phyloP scores from a whole-genome alignment of 2,329 filamentous ascomycete species.

The Beauveria caledonica region DNA sequence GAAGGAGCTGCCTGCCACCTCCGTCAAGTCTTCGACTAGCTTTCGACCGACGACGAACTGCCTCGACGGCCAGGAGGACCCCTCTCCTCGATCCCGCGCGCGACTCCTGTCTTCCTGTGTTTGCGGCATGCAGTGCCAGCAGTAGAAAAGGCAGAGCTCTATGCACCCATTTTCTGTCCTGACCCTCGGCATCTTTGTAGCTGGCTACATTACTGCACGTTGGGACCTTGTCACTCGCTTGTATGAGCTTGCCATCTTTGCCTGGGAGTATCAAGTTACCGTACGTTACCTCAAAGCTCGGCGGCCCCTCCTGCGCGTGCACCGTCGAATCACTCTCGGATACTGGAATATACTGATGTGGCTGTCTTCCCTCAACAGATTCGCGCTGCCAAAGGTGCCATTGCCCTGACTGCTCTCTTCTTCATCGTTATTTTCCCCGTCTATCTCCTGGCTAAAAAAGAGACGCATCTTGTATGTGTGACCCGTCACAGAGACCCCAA shows the following conservation, averaged over 20 bases:
- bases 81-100: conserved; percentile 12
- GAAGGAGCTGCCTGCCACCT: background rate
- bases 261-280: conserved; percentile 97
- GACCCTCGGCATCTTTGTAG: conserved; percentile 96
- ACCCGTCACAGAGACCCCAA: background rate
- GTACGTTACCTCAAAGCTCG: conserved; percentile 42
- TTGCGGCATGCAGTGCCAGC: conserved; percentile 36
- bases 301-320: background rate
- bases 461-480: conserved; percentile 64
- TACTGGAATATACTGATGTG: conserved; percentile 4
- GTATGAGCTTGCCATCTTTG: conserved; percentile 95
- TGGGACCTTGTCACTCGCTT: conserved; percentile 96
- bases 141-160: conserved; percentile 38
- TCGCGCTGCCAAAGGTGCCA: conserved; percentile 78
- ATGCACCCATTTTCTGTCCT: conserved; percentile 98
- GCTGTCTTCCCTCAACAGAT: conserved; percentile 41
- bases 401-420: conserved; percentile 75
- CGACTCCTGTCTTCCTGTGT: conserved; percentile 14
- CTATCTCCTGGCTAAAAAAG: conserved; percentile 70
- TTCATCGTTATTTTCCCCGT: conserved; percentile 77
- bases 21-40: background rate
- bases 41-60: background rate
- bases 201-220: conserved; percentile 97
- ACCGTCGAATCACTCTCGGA: background rate
- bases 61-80: background rate